Conservation (phyloP, 805 yeast genomes). For the Myxozyma sirexii region DNA sequence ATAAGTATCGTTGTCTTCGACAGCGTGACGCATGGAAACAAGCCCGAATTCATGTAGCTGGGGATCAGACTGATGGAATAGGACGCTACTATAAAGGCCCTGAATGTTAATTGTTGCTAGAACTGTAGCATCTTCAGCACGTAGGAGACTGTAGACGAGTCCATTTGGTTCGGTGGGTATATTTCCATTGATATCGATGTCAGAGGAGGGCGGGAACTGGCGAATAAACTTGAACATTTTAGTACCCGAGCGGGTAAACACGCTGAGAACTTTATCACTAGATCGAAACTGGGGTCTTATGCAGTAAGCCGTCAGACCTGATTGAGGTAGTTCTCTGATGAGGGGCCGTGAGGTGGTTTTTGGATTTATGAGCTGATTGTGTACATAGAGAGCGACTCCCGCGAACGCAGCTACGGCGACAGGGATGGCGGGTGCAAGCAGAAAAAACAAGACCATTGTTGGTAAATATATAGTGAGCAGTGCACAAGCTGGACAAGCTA, state of each 20-base stretch:
- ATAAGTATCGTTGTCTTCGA: constrained; percentile 63
- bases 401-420: constrained; percentile 2
- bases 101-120: constrained; percentile 16
- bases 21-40: constrained; percentile 62
- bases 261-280: constrained; percentile 21
- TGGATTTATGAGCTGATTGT: constrained; percentile 1
- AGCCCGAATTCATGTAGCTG: constrained; percentile 51
- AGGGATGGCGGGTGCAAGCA: constrained; percentile 9
- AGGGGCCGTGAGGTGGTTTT: neutral
- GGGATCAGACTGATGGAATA: constrained; percentile 8
- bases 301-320: constrained; percentile 25
- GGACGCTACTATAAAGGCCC: constrained; percentile 16
- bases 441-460: constrained; percentile 9
- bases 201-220: constrained; percentile 11
- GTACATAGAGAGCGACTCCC: constrained; percentile 9
- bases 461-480: neutral
- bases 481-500: too few relatives aligned
- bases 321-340: constrained; percentile 27
- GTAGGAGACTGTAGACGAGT: constrained; percentile 15
- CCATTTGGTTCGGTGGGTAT: neutral
- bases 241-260: constrained; percentile 19
- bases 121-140: constrained; percentile 2
- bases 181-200: neutral
- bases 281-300: constrained; percentile 31
- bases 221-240: constrained; percentile 16